Percentiles rank a stretch among this genome's conserved stretches.
Evolutionary conservation across 768 basidiomycete genomes (phyloP).

Genomic region (Tremella fuciformis): DNA sequence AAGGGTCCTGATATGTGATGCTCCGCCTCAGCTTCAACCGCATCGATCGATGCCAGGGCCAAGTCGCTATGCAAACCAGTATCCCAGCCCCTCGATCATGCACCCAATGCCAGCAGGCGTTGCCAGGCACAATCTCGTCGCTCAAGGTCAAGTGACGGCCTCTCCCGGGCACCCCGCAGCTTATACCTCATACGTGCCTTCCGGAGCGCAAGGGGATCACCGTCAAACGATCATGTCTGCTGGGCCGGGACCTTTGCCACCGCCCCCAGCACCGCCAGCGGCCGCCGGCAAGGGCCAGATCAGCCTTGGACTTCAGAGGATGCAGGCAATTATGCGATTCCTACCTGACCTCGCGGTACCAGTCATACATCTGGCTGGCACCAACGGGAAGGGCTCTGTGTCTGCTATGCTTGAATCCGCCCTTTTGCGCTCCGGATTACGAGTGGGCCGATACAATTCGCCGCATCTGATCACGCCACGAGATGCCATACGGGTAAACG

Average conservation of each 20-base stretch:
- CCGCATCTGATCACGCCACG: constrained; percentile 78
- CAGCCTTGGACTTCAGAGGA: constrained; percentile 49
- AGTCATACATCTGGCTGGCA: constrained; percentile 86
- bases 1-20: neutral
- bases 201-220: neutral
- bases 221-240: neutral
- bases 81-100: too few species aligned
- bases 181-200: constrained; percentile 1
- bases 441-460: constrained; percentile 81
- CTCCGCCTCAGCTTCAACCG: neutral
- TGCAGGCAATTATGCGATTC: constrained; percentile 56
- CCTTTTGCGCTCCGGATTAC: constrained; percentile 59
- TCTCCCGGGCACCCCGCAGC: too few species aligned
- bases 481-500: constrained; percentile 73
- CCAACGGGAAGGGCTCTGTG: constrained; percentile 96
- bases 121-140: too few species aligned
- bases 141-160: too few species aligned
- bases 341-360: constrained; percentile 70
- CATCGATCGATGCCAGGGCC: too few species aligned
- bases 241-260: neutral
- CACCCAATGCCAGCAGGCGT: too few species aligned
- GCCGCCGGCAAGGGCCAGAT: constrained; percentile 33
- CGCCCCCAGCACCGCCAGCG: constrained; percentile 1
- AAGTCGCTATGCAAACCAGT: too few species aligned
- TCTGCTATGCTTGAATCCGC: constrained; percentile 77